Percentiles rank a stretch among this genome's conserved stretches.
phyloP scores from a whole-genome alignment of 192 early-diverging fungal species.

The Backusella sp. region DNA sequence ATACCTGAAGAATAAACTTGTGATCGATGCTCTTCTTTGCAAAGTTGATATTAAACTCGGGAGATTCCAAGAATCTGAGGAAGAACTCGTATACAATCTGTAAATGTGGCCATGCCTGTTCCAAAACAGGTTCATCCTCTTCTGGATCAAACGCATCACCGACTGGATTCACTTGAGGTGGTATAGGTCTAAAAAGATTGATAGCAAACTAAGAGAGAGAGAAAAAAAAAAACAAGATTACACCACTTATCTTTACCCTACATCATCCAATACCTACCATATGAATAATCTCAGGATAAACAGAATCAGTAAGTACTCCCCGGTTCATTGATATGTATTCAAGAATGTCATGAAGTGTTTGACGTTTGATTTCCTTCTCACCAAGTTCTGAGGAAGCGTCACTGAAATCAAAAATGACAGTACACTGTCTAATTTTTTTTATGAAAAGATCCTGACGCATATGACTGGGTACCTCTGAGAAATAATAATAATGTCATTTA shows the following conservation, averaged over 20 bases:
- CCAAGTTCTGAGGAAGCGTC: slow-evolving; percentile 71
- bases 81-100: slow-evolving; percentile 92
- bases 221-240: neutral
- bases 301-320: slow-evolving; percentile 72
- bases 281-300: slow-evolving; percentile 80
- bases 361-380: slow-evolving; percentile 88
- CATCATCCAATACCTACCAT: slow-evolving; percentile 61
- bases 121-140: slow-evolving; percentile 93
- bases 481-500: neutral
- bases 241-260: neutral
- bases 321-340: slow-evolving; percentile 79
- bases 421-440: slow-evolving; percentile 82
- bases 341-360: slow-evolving; percentile 76
- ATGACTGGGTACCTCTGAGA: slow-evolving; percentile 58
- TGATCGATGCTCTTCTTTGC: slow-evolving; percentile 91
- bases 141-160: slow-evolving; percentile 93
- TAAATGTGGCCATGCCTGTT: slow-evolving; percentile 89
- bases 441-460: slow-evolving; percentile 78
- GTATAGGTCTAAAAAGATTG: slow-evolving; percentile 87
- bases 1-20: slow-evolving; percentile 62
- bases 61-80: slow-evolving; percentile 86
- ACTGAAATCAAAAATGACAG: slow-evolving; percentile 84
- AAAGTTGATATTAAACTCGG: slow-evolving; percentile 87
- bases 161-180: slow-evolving; percentile 84
- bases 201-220: slow-evolving; percentile 55